A percentile compares a stretch with the other conserved stretches of the same genome.
phyloP scores from a whole-genome alignment of 257 asterid species.

The Plantago major region DNA sequence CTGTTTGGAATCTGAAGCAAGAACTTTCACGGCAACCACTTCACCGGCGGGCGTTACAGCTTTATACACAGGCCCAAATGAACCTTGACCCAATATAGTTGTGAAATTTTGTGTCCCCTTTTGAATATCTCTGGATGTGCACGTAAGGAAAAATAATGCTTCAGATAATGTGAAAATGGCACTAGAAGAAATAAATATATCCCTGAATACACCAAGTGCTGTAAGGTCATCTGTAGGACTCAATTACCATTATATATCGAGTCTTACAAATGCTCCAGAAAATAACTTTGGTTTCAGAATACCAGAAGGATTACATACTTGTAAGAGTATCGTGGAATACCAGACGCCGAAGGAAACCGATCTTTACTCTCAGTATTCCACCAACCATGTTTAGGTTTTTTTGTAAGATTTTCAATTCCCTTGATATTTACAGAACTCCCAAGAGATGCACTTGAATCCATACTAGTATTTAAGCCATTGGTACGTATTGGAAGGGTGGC shows the following conservation, averaged over 20 bases:
- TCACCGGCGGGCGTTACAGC: slow-evolving; percentile 77
- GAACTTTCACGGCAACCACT: slow-evolving; percentile 94
- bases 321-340: slow-evolving; percentile 74
- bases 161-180: slow-evolving; percentile 9
- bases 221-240: no score
- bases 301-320: slow-evolving; percentile 49
- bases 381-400: slow-evolving; percentile 54
- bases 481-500: slow-evolving; percentile 77
- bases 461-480: slow-evolving; percentile 64
- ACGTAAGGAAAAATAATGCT: slow-evolving; percentile 15
- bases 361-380: slow-evolving; percentile 63
- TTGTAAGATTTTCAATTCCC: slow-evolving; percentile 29
- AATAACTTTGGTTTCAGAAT: no score
- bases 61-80: slow-evolving; percentile 95
- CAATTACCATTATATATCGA: no score
- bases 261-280: no score
- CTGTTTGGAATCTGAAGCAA: slow-evolving; percentile 92
- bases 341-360: slow-evolving; percentile 58
- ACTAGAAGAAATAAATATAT: neutral
- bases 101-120: slow-evolving; percentile 88
- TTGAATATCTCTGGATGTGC: slow-evolving; percentile 73
- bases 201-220: no score
- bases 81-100: slow-evolving; percentile 85
- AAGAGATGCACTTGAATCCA: slow-evolving; percentile 62
- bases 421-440: slow-evolving; percentile 39